phyloP scores from a whole-genome alignment of 202 grass and related monocot genomes.

The Brachypodium distachyon region DNA sequence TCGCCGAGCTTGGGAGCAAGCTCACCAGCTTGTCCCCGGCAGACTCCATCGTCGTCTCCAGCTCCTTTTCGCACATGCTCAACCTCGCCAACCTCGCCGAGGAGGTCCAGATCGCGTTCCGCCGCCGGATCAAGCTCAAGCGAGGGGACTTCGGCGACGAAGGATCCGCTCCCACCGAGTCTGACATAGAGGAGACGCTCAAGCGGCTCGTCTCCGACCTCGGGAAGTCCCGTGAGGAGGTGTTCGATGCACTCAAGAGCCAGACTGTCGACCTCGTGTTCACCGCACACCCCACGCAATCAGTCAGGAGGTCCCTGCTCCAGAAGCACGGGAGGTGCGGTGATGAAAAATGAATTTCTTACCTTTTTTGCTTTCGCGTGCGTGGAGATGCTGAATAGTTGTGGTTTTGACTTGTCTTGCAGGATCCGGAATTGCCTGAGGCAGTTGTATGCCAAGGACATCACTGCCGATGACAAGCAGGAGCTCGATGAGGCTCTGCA shows the following conservation, averaged over 20 bases:
- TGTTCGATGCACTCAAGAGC: constrained; percentile 95
- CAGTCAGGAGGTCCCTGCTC: constrained; percentile 80
- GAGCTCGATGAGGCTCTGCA: constrained; percentile 97
- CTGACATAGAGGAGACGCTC: constrained; percentile 95
- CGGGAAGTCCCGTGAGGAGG: constrained; percentile 76
- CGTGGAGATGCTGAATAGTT: not conserved
- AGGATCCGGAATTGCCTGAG: constrained; percentile 87
- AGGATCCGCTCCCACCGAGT: constrained; percentile 78
- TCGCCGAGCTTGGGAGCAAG: constrained; percentile 78
- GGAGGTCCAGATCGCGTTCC: constrained; percentile 91
- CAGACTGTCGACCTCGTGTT: constrained; percentile 97
- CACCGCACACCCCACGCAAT: constrained; percentile 94
- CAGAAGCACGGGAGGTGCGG: constrained; percentile 88
- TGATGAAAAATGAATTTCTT: not conserved
- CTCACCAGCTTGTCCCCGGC: constrained; percentile 63
- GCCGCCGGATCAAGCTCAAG: constrained; percentile 87
- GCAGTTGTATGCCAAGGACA: constrained; percentile 83
- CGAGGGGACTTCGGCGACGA: constrained; percentile 87
- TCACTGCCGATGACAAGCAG: constrained; percentile 87
- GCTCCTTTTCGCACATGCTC: constrained; percentile 99
- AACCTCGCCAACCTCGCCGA: constrained; percentile 97
- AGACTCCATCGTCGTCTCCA: constrained; percentile 72
- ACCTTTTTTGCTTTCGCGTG: not conserved
- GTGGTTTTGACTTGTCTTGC: constrained; percentile 26
- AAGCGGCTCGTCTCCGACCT: constrained; percentile 66